Base-by-base conservation (phyloP, 2,329 filamentous ascomycete species). In the Cordyceps javanica region DNA sequence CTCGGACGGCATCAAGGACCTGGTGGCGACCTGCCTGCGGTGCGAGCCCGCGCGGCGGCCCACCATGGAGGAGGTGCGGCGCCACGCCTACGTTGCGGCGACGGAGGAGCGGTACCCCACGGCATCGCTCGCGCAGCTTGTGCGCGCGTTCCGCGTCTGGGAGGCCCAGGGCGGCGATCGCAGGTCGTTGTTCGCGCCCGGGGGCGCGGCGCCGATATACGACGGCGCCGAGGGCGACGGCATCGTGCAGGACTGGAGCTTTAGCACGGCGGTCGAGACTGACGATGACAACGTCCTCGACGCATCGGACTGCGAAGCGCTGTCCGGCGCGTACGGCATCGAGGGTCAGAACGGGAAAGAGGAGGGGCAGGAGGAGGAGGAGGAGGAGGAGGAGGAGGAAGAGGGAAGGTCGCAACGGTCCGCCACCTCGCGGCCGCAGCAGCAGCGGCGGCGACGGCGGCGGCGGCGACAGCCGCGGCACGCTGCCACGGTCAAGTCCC, bases 101-200 rank as follows among this genome's bases (percentile, higher is more conserved):
- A 87, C 85, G 0, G 74, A 74, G 3, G 72, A 76, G 34, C 73
- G 72, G 57, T 85, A 86, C 63, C 86, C 87, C 1, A 85, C 83
- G 0, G 77, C 77, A 0, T 79, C 76, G 14, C 76, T 90, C 3
- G 73, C 81, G 8, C 74, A 81, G 60, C 75, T 90, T 2, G 83
- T 90, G 16, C 81, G 82, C 63, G 83, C 82, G 7, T 90, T 86
- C 69, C 83, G 82, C 63, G 70, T 82, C 13, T 90, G 87, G 87
- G 86, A 89, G 67, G 78, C 82, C 21, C 78, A 80, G 62, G 87
- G 87, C 30, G 87, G 87, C 19, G 81, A 80, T 61, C 78, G 87
- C 46, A 80, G 79, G 61, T 84, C 82, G 14, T 69, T 84, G 0
- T 84, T 85, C 59, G 74, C 75, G 11, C 67, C 75, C 2, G 76